A percentile compares a stretch with the other conserved stretches of the same genome.
phyloP scores from a whole-genome alignment of 2,329 filamentous ascomycete genomes.

The Penicillium sp. region DNA sequence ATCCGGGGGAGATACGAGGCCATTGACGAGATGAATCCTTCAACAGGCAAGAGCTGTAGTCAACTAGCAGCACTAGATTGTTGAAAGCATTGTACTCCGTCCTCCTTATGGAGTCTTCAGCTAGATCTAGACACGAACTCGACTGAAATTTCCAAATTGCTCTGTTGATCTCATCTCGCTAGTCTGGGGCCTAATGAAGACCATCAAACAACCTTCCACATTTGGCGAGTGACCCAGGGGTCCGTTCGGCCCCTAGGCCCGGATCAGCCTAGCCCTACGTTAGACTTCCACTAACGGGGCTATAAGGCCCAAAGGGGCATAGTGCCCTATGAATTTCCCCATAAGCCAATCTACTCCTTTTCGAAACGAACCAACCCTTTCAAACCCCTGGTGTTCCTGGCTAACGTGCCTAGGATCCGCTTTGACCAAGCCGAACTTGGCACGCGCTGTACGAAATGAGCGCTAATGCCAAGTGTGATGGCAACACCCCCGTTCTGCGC shows the following conservation, averaged over 20 bases:
- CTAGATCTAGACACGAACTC: not conserved
- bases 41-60: no score
- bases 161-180: slow-evolving; percentile 8
- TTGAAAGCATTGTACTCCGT: not conserved
- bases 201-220: slow-evolving; percentile 8
- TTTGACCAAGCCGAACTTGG: slow-evolving; percentile 1
- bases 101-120: not conserved
- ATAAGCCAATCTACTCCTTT: slow-evolving; percentile 1
- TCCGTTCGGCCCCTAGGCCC: slow-evolving; percentile 6
- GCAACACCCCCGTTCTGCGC: not conserved
- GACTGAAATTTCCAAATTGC: not conserved
- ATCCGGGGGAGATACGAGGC: slow-evolving; percentile 5
- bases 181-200: slow-evolving; percentile 2
- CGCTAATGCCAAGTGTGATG: slow-evolving; percentile 4
- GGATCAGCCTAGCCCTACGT: not conserved
- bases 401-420: not conserved
- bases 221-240: slow-evolving; percentile 4
- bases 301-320: not conserved
- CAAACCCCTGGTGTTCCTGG: slow-evolving; percentile 21
- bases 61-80: not conserved
- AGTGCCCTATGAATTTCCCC: not conserved
- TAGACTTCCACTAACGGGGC: not conserved
- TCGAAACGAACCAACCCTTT: not conserved
- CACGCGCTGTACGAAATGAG: not conserved
- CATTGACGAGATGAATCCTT: no score